Evolutionary conservation across 1,284 basidiomycete genomes (phyloP), one percentile per base, ranked within the genome.

Genomic region (Exobasidium rhododendri): DNA sequence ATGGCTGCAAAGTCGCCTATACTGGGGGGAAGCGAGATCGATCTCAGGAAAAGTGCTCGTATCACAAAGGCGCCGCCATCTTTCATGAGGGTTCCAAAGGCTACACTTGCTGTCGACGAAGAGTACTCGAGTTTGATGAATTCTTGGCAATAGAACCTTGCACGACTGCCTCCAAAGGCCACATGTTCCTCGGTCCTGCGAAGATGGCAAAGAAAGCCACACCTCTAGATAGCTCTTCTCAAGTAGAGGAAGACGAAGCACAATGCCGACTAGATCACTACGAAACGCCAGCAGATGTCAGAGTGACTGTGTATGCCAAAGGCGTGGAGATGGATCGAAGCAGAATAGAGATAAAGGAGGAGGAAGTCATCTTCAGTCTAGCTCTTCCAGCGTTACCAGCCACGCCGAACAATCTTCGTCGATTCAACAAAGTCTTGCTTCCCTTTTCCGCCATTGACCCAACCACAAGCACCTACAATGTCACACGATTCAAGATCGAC

Each of bases 81-180:
- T 79, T 79, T 62, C 77, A 79, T 65, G 77, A 79, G 54, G 77
- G 77, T n/a, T 71, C 68, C 29, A 79, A 78, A 55, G 76, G 76
- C 52, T 78, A 73, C 64, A 65, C 74, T 2, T 79, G 77, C 61
- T 79, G 77, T 66, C 75, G 75, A 57, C 68, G 69, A 32, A 68
- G 75, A 17, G 76, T 78, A 22, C 66, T 79, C 35, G 73, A 79
- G 51, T 79, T 79, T 54, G 66, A 70, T 60, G 77, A 79, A 52
- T 79, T 79, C 51, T 56, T 79, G 30, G 68, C 65, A 47, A 79
- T 79, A 50, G 68, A 68, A 62, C 73, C 73, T 10, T 79, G 77
- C 58, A 71, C 71, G 20, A 54, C 43, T 28, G 63, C 77, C 4
- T 59, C 62, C 45, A 64, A 63, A 14, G 77, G 77, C 2, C 77